A percentile compares a stretch with the other conserved stretches of the same genome.
Conservation (phyloP, 495 filamentous ascomycete genomes). For the Chaetomium tenue region DNA sequence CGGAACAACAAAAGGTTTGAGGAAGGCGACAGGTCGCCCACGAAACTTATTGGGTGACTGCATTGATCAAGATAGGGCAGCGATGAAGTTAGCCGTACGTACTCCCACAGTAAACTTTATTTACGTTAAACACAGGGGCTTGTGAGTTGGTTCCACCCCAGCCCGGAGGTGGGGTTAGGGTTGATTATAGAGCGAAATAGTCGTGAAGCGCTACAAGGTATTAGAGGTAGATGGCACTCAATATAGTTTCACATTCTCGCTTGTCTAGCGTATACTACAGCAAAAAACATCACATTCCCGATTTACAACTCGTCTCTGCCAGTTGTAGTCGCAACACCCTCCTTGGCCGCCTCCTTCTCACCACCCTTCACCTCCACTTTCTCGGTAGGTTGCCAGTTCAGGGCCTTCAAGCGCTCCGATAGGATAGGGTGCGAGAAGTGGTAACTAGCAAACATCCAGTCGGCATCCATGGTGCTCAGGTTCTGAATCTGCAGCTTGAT, state of each 20-base stretch:
- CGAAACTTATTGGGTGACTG: background rate
- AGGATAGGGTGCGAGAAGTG: slow-evolving; percentile 97
- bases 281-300: background rate
- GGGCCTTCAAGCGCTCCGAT: slow-evolving; percentile 83
- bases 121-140: too few species aligned
- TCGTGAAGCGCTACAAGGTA: background rate
- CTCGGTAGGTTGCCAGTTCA: slow-evolving; percentile 65
- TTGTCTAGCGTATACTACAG: background rate
- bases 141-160: too few species aligned
- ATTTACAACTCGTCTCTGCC: slow-evolving; percentile 41
- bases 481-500: slow-evolving; percentile 99
- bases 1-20: background rate
- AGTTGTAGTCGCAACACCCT: slow-evolving; percentile 37
- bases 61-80: too few species aligned
- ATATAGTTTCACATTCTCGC: background rate
- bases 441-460: slow-evolving; percentile 96
- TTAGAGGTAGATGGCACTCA: background rate
- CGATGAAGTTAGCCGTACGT: too few species aligned
- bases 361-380: slow-evolving; percentile 46
- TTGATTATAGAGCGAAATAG: too few species aligned
- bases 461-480: slow-evolving; percentile 95
- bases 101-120: too few species aligned
- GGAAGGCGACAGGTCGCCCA: background rate
- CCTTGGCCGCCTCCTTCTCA: slow-evolving; percentile 31
- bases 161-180: too few species aligned